Evolutionary conservation across 768 basidiomycete genomes (phyloP), one percentile per base, ranked within the genome.

Genomic region (Lactifluus subvellereus): DNA sequence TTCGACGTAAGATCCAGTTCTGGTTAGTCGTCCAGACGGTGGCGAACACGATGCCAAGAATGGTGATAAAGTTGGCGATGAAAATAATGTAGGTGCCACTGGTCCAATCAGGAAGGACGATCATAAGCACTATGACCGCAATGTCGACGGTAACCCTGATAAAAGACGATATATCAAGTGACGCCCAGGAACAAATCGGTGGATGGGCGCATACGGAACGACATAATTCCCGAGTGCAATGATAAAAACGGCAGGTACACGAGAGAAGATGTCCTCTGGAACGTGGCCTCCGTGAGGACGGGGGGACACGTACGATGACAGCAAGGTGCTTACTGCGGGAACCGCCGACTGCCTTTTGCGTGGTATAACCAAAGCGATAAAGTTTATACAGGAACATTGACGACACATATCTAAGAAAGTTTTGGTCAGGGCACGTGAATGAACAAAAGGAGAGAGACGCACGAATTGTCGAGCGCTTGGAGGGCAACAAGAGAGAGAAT

Each of bases 141-240:
- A 67, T 61, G 35, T 67, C 64, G 22, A 67, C 40, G 8, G 60
- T 35, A 22, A 67, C 60, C 35, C 64, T 65, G 50, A 50, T n/a
- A 40, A 52, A 16, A 27, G 38, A 50, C 30, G 0, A 43, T n/a
- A 47, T 14, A 51, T 64, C 54, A 62, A 47, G 53, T 16, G 35
- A 38, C 18, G 13, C 11, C 18, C 32, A 8, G 18, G 45, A 45
- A 50, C 48, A 27, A 56, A 9, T 18, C 1, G 8, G 7, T 27
- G 20, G 11, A 37, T 10, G 32, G 18, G 49, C 47, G 35, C 64
- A 38, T n/a, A 65, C 64, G 66, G 66, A 32, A 67, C 42, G 5
- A 67, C 51, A 47, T 66, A 67, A 57, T 67, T 67, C 37, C 66
- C 66, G 11, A 67, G 64, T 0, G 66, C 59, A 8, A 67, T 67